Base-by-base conservation (phyloP, 441 rosid genomes). In the Pelargonium australe region DNA sequence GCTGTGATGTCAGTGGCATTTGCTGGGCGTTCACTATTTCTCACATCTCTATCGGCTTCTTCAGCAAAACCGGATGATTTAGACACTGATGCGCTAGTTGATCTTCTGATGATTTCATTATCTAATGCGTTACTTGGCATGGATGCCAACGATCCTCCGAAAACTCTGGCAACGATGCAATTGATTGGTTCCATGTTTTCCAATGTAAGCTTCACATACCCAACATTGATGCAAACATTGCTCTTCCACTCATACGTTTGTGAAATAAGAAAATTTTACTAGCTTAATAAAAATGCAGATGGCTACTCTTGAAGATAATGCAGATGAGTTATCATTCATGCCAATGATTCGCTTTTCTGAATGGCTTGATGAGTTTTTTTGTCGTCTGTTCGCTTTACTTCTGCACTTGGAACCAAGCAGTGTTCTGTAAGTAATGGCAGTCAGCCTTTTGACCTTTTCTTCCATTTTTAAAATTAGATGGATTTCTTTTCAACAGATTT, bases 61-160 rank as follows among this genome's bases (percentile, higher is more conserved):
- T 71, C 84, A 14, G 84, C 71, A 69, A 83, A 89, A 73, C 64
- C 80, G 70, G 89, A 64, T 71, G 89, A 86, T 78, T 68, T 82
- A 73, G 80, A 82, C 74, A 87, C 74, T 73, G 84, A 77, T 55
- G 66, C 79, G 66, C 86, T 77, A 72, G 77, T 87, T 75, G 87
- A 83, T 80, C 95, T 95, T 73, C 76, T 87, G 77, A 88, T 82
- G 83, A 85, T 92, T 78, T 90, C 97, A 67, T 82, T 95, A 70
- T 90, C 98, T 19, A 95, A 92, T 86, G 95, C 98, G 19, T 84
- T 95, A 74, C 96, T 91, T 82, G 99, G 99, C 49, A 95, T 95
- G 94, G 99, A 95, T 85, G 99, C 98, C 75, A 95, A 95, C 74
- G 99, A 95, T 77, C 99, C 99, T 74, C 99, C 98, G 31, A 95